A percentile compares a stretch with the other conserved stretches of the same genome.
Conservation (phyloP, 1,284 basidiomycete genomes). For the Apiotrichum veenhuisii region DNA sequence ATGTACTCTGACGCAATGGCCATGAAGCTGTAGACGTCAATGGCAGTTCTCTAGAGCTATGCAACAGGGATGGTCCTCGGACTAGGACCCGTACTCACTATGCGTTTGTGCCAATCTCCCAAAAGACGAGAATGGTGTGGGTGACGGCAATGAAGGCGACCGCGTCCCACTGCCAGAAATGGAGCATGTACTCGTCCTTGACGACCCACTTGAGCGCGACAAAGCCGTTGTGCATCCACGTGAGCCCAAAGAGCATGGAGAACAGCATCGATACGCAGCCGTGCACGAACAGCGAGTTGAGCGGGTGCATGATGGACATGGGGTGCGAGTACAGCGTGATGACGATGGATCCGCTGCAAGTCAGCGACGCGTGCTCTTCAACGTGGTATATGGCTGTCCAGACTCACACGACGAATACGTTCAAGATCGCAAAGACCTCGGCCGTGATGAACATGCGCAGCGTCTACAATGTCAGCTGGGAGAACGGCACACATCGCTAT, state of each 20-base stretch:
- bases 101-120: conserved; percentile 32
- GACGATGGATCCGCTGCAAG: conserved; percentile 39
- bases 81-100: conserved; percentile 26
- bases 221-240: conserved; percentile 53
- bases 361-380: not conserved
- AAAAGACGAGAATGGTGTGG: conserved; percentile 39
- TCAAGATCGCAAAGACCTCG: conserved; percentile 44
- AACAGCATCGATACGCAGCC: conserved; percentile 53
- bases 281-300: conserved; percentile 54
- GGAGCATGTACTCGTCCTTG: conserved; percentile 30
- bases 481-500: no score
- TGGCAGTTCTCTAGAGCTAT: no score
- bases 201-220: conserved; percentile 51
- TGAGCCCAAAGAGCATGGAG: conserved; percentile 51
- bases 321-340: conserved; percentile 42
- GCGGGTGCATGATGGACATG: conserved; percentile 45
- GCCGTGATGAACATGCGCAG: conserved; percentile 46
- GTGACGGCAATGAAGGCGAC: conserved; percentile 31
- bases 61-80: not conserved
- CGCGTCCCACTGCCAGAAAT: conserved; percentile 41
- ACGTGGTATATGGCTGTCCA: not conserved
- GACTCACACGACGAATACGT: conserved; percentile 46
- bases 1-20: conserved; percentile 43
- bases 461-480: conserved; percentile 37
- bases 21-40: conserved; percentile 31